Conservation (phyloP, 2,329 filamentous ascomycete genomes). For the Xylaria sp. region DNA sequence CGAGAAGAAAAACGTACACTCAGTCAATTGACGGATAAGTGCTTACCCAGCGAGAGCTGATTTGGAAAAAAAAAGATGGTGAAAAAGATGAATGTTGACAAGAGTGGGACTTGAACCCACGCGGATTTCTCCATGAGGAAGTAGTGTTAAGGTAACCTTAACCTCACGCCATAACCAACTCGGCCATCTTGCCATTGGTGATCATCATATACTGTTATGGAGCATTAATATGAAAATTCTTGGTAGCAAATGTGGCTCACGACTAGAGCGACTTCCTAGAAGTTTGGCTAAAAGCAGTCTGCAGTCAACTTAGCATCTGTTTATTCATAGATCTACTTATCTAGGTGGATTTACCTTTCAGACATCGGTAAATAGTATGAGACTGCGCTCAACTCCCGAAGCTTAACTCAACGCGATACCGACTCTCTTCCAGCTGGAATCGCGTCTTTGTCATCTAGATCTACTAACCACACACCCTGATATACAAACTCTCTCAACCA, state of each 20-base stretch:
- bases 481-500: not conserved
- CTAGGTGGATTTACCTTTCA: not conserved
- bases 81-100: constrained; percentile 20
- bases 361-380: not conserved
- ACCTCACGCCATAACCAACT: constrained; percentile 53
- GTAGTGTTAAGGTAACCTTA: constrained; percentile 49
- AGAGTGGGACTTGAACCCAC: constrained; percentile 56
- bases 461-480: not conserved
- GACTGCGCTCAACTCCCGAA: not conserved
- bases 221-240: too few species aligned
- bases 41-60: too few species aligned
- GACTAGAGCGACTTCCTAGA: too few species aligned
- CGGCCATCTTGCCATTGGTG: constrained; percentile 48
- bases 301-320: not conserved
- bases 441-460: not conserved
- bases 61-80: not conserved
- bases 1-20: too few species aligned
- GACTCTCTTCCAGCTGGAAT: not conserved
- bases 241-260: too few species aligned
- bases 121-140: constrained; percentile 50
- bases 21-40: too few species aligned
- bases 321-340: not conserved
- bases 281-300: too few species aligned
- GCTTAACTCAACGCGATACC: not conserved
- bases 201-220: too few species aligned